Conservation (phyloP, 2,329 filamentous ascomycete species). For the Fusarium mundagurra region DNA sequence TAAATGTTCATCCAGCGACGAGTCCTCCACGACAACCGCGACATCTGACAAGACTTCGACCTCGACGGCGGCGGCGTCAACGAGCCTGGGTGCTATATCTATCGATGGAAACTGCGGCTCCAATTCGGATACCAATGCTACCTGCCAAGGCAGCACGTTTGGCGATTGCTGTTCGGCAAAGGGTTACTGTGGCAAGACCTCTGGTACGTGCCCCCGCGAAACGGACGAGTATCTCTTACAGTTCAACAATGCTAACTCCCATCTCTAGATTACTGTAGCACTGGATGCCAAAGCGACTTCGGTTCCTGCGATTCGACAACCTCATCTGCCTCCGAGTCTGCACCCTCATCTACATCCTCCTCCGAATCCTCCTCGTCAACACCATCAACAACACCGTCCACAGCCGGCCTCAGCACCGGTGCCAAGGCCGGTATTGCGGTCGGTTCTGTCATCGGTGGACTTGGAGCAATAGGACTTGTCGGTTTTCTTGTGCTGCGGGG, state of each 20-base stretch:
- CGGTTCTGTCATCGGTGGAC: background rate
- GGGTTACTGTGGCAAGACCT: background rate
- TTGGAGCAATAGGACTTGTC: background rate
- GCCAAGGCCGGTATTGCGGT: background rate
- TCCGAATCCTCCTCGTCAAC: background rate
- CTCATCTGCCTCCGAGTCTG: background rate
- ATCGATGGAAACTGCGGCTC: background rate
- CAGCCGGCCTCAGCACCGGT: background rate
- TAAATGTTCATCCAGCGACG: background rate
- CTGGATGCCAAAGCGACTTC: background rate
- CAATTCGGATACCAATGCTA: background rate
- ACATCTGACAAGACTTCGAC: background rate
- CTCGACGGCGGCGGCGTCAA: background rate
- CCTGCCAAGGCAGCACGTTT: background rate
- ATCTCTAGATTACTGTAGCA: background rate
- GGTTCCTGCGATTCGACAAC: background rate
- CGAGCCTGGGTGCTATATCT: background rate
- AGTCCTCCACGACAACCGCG: background rate
- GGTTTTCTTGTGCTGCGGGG: background rate
- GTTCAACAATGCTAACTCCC: background rate
- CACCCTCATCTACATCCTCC: background rate
- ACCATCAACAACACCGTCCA: background rate
- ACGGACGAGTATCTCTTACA: background rate
- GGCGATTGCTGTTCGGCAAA: background rate
- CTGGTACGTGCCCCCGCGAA: background rate